Percentiles rank a stretch among this genome's conserved stretches.
These are phyloP conservation scores for Arabidopsis arenosa DNA, from an alignment of 345 rosid species.

Conservation along the genomic window DNA sequence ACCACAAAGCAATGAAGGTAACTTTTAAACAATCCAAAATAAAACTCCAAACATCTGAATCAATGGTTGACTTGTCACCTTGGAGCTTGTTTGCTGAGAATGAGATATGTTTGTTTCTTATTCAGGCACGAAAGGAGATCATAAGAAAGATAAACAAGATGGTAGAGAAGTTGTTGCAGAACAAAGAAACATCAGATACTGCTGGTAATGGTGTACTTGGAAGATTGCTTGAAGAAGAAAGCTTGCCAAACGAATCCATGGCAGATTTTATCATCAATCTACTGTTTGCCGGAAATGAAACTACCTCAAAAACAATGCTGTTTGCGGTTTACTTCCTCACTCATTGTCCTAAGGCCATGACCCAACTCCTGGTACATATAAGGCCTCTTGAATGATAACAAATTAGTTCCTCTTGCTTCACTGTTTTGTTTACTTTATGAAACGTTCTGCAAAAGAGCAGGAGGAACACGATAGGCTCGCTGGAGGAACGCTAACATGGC, in stretches of 20 bases:
- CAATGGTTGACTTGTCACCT: background rate
- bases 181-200: slow-evolving; percentile 37
- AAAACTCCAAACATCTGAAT: background rate
- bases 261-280: slow-evolving; percentile 87
- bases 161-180: slow-evolving; percentile 34
- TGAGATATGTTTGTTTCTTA: slow-evolving; percentile 4
- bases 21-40: background rate
- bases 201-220: slow-evolving; percentile 65
- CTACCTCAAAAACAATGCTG: slow-evolving; percentile 86
- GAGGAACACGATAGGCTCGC: slow-evolving; percentile 68
- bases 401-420: slow-evolving; percentile 11
- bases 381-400: background rate
- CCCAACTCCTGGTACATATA: slow-evolving; percentile 57
- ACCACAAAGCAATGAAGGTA: slow-evolving; percentile 82
- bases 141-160: slow-evolving; percentile 66
- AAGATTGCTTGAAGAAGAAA: slow-evolving; percentile 71
- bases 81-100: background rate
- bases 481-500: slow-evolving; percentile 61
- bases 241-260: slow-evolving; percentile 63
- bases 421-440: background rate
- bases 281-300: slow-evolving; percentile 89
- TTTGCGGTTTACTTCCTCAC: slow-evolving; percentile 82
- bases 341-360: slow-evolving; percentile 65
- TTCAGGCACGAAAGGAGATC: slow-evolving; percentile 73
- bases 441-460: slow-evolving; percentile 48